Evolutionary conservation across 1,139 yeast genomes (phyloP), one percentile per base, ranked within the genome.

Genomic region (Ogataea hybrid): DNA sequence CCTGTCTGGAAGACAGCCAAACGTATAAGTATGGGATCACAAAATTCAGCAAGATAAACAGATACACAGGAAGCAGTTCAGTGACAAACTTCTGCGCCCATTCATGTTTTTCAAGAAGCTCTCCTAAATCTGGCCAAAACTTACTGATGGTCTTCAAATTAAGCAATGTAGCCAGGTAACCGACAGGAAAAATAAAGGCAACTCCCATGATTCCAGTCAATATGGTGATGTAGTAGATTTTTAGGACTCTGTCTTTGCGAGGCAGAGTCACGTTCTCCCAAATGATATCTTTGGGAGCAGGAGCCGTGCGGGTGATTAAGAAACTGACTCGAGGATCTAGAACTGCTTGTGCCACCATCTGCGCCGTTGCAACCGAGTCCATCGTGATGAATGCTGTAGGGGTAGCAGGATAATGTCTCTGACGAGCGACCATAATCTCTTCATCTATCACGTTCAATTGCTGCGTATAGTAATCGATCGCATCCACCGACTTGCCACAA

Each of bases 301-400:
- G 94, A 0, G 94, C 94, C 43, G 84, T 65, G 29, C 77, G 69
- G 0, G 86, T 83, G 47, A 84, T 81, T 43, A 84, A 67, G 52
- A 79, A 81, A 57, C 83, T 81, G 8, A 82, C 89, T 46, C 87
- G 70, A 6, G 92, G 92, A 56, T 84, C 92, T 42, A 84, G 62
- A 0, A 84, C 85, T 0, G 92, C 84, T 57, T 84, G 94, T 0
- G 92, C 92, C 3, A 87, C 85, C 87, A 84, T 83, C 62, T 84
- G 94, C 0, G 92, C 92, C 35, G 85, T 79, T 0, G 92, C 92
- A 1, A 84, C 92, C 0, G 88, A 79, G 50, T 83, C 88, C 92
- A 84, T 83, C 1, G 92, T 84, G 6, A 84, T 76, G 56, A 84
- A 84, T 0, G 92, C 92, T 8, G 87, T 77, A 8, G 87, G 81